phyloP scores from a whole-genome alignment of 1,139 yeast genomes.

The Barnettozyma hawaiiensis region DNA sequence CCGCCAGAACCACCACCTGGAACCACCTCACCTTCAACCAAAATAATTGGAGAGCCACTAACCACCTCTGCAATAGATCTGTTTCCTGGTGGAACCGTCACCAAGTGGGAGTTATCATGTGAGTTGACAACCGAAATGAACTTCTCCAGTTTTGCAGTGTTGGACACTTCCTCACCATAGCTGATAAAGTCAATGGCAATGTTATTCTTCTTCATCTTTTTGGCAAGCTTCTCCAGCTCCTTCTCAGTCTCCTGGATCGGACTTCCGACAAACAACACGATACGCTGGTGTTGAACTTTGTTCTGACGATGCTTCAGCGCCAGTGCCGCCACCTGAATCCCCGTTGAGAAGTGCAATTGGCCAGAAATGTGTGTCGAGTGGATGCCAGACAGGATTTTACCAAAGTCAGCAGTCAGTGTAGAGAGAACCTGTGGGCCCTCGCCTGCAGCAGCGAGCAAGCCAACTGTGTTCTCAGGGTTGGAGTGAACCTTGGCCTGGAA shows the following conservation, averaged over 20 bases:
- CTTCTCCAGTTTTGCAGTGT: constrained; percentile 74
- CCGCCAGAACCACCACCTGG: constrained; percentile 30
- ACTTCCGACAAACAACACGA: constrained; percentile 84
- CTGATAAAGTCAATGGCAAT: constrained; percentile 86
- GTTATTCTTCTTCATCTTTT: constrained; percentile 89
- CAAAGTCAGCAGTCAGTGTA: constrained; percentile 83
- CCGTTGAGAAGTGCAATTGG: constrained; percentile 63
- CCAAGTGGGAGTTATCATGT: constrained; percentile 77
- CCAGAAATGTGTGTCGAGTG: constrained; percentile 80
- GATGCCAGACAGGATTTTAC: constrained; percentile 80
- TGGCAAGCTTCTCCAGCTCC: constrained; percentile 79
- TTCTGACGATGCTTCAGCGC: constrained; percentile 96
- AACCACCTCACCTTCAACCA: constrained; percentile 39
- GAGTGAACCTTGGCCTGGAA: constrained; percentile 82
- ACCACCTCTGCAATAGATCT: constrained; percentile 69
- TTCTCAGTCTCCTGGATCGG: constrained; percentile 70
- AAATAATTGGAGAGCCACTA: constrained; percentile 62
- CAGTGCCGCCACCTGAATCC: constrained; percentile 94
- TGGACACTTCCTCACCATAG: constrained; percentile 83
- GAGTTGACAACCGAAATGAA: constrained; percentile 72
- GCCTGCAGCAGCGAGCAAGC: constrained; percentile 85
- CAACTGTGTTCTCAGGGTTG: constrained; percentile 94
- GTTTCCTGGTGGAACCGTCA: constrained; percentile 87
- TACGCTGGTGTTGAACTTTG: constrained; percentile 86
- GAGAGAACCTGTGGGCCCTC: constrained; percentile 79